Evolutionary conservation across 75 land plant genomes (phyloP).

Genomic region (Gnetum montanum): DNA sequence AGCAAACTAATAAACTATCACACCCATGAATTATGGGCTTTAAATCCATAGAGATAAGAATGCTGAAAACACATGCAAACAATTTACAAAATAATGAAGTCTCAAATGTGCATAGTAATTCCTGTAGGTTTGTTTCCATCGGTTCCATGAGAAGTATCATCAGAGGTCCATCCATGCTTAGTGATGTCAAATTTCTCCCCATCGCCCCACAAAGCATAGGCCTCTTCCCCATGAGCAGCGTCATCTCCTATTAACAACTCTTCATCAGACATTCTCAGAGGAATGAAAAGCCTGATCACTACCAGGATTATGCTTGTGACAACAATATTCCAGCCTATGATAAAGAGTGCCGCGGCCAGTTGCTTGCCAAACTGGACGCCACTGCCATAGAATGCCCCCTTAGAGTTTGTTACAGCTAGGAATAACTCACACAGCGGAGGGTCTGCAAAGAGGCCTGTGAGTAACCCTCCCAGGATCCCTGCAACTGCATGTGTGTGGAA

Average conservation of each 20-base stretch:
- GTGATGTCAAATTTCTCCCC: slow-evolving; percentile 41
- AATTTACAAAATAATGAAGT: no score
- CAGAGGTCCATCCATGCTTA: slow-evolving; percentile 19
- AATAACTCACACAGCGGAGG: slow-evolving; percentile 30
- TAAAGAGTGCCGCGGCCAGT: slow-evolving; percentile 46
- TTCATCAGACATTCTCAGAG: slow-evolving; percentile 67
- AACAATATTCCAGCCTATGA: slow-evolving; percentile 67
- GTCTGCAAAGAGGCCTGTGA: slow-evolving; percentile 48
- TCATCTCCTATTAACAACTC: slow-evolving; percentile 66
- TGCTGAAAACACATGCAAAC: no score
- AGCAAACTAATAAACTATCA: no score
- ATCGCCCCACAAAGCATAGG: slow-evolving; percentile 71
- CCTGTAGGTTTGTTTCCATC: background rate
- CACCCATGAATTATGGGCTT: no score
- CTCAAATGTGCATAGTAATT: background rate
- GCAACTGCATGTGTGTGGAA: slow-evolving; percentile 79
- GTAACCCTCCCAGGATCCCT: slow-evolving; percentile 43
- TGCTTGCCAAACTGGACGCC: slow-evolving; percentile 45
- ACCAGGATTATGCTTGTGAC: slow-evolving; percentile 48
- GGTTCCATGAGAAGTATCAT: background rate
- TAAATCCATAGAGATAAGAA: no score
- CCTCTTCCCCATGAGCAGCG: slow-evolving; percentile 80
- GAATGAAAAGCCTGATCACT: slow-evolving; percentile 41
- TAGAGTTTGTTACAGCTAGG: slow-evolving; percentile 21
- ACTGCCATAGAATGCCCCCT: slow-evolving; percentile 22